These are phyloP conservation scores for Oenanthe sinensis DNA, from an alignment of 129 eudicot species.

Conservation along the genomic window DNA sequence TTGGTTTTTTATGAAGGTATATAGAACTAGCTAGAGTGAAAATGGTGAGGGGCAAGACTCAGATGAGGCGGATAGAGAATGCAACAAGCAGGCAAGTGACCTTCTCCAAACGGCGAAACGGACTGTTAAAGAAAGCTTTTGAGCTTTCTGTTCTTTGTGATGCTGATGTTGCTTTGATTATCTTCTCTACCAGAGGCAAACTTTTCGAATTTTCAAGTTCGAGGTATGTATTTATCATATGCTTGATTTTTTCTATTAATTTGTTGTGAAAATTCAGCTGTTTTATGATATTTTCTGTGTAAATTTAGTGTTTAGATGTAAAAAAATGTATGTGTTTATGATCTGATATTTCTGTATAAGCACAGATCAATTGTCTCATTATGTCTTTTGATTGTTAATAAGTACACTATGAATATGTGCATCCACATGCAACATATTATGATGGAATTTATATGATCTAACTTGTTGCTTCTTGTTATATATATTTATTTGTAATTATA, in stretches of 20 bases:
- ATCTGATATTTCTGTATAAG: too few species aligned
- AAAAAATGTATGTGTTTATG: too few species aligned
- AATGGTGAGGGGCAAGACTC: slow-evolving; percentile 90
- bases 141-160: slow-evolving; percentile 88
- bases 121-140: slow-evolving; percentile 71
- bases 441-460: too few species aligned
- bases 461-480: too few species aligned
- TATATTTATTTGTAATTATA: too few species aligned
- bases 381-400: too few species aligned
- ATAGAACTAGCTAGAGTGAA: background rate
- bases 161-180: slow-evolving; percentile 76
- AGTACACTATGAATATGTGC: background rate
- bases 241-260: too few species aligned
- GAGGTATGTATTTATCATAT: slow-evolving; percentile 29
- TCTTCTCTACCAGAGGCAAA: slow-evolving; percentile 85
- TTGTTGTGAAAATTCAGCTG: too few species aligned
- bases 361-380: background rate
- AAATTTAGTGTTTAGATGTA: too few species aligned
- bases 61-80: slow-evolving; percentile 83
- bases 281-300: too few species aligned
- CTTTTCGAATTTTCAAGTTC: slow-evolving; percentile 84
- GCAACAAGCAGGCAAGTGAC: slow-evolving; percentile 88
- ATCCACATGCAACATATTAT: background rate
- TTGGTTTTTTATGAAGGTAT: background rate
- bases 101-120: slow-evolving; percentile 72